Base-by-base conservation (phyloP, 441 rosid species). In the Metrosideros polymorpha region DNA sequence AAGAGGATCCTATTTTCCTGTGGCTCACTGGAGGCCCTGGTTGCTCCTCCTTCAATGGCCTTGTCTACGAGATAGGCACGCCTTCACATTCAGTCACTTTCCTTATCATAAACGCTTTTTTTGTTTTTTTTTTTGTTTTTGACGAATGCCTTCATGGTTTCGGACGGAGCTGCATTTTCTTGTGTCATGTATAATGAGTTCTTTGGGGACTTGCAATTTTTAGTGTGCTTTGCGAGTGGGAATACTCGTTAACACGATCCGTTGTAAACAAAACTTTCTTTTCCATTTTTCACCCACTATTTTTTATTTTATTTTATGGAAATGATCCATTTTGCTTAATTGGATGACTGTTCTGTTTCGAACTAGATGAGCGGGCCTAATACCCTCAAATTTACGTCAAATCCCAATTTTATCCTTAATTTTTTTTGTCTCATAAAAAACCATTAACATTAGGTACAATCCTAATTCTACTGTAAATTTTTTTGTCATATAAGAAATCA, bases 41-140 rank as follows among this genome's bases (percentile, higher is more conserved):
- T 25, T 89, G 91, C 27, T 87, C 91, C 57, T 63, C 85, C 29
- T 87, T 89, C 83, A 54, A 30, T 24, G 91, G 88, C 29, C 85
- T 89, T 27, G 39, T 87, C 66, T 89, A 91, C 82, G 93, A 93
- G 82, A 89, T 91, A 50, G 94, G 93, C 91, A 92, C 9, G 30
- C 13, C 9, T 42, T 51, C 49, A 54, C 43, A 6, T 17, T 32
- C 45, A 13, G 83, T 24, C 30, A 10, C 15, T 32, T 25, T 85
- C 18, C 50, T 51, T 12, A 35, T 18, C 53, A 30, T 14, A 6
- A 53, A 51, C 17, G 56, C 84, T 82, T 29, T 12, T 24, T 45
- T n/a, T 29, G 6, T 24, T 45, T n/a, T n/a, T 17, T 82, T 12
- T 75, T 2, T 29, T 32, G 9, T 39, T 71, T 9, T 35, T n/a